These are phyloP conservation scores for Hypomontagnella monticulosa DNA, from an alignment of 495 filamentous ascomycete genomes.

Conservation along the genomic window DNA sequence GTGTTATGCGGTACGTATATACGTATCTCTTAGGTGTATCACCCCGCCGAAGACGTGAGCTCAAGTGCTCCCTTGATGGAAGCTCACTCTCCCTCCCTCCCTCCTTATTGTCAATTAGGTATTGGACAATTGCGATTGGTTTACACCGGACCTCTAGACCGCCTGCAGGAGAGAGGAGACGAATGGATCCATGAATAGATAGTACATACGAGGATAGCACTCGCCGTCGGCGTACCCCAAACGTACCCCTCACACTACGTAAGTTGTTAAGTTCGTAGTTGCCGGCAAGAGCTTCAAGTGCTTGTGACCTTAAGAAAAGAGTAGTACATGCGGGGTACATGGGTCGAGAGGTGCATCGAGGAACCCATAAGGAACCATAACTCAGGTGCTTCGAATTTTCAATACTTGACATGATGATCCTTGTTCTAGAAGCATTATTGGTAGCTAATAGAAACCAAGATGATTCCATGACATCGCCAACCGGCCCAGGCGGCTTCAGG, in stretches of 20 bases:
- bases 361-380: too few relatives aligned
- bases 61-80: too few relatives aligned
- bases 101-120: constrained; percentile 24
- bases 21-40: background rate
- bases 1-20: background rate
- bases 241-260: constrained; percentile 29
- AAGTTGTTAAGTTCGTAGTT: constrained; percentile 1
- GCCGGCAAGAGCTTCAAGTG: constrained; percentile 21
- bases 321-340: constrained; percentile 38
- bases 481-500: constrained; percentile 26
- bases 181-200: too few relatives aligned
- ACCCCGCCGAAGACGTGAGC: constrained; percentile 5
- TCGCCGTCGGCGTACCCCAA: constrained; percentile 14
- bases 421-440: constrained; percentile 26
- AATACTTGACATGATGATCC: constrained; percentile 16
- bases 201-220: too few relatives aligned
- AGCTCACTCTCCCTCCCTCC: background rate
- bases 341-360: background rate
- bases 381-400: constrained; percentile 9
- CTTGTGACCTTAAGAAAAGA: constrained; percentile 16
- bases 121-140: constrained; percentile 27
- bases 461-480: constrained; percentile 40
- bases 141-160: constrained; percentile 3
- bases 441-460: constrained; percentile 42
- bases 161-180: constrained; percentile 14